A percentile compares a stretch with the other conserved stretches of the same genome.
Conservation (phyloP, 495 filamentous ascomycete genomes). For the Halenospora varia region DNA sequence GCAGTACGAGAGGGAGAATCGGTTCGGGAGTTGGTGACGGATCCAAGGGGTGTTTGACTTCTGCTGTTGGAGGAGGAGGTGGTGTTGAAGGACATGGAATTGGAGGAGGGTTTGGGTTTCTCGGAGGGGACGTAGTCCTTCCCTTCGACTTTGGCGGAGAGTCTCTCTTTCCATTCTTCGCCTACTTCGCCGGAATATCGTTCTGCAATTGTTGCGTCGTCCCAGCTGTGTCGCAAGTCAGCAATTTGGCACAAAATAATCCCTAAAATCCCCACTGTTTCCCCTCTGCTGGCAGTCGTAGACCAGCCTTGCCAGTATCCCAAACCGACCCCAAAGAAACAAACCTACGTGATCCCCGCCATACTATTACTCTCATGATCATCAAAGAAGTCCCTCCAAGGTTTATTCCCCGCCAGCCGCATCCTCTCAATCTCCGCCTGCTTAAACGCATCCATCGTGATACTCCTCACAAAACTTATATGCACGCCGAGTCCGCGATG, state of each 20-base stretch:
- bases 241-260: neutral
- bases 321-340: neutral
- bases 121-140: constrained; percentile 71
- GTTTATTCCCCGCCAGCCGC: constrained; percentile 78
- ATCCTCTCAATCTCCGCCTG: constrained; percentile 79
- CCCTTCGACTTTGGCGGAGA: constrained; percentile 81
- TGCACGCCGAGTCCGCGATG: constrained; percentile 95
- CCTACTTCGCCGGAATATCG: constrained; percentile 81
- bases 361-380: constrained; percentile 59
- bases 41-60: constrained; percentile 21
- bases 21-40: constrained; percentile 18
- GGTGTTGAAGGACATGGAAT: constrained; percentile 16
- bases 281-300: too few species aligned
- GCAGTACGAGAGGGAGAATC: constrained; percentile 25
- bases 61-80: constrained; percentile 13
- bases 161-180: constrained; percentile 93
- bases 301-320: too few species aligned
- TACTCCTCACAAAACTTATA: constrained; percentile 93
- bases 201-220: constrained; percentile 75
- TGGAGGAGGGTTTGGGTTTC: constrained; percentile 25
- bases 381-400: constrained; percentile 84
- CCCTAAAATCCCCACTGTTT: too few species aligned
- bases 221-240: constrained; percentile 48
- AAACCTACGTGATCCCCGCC: constrained; percentile 36
- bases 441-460: constrained; percentile 99